phyloP scores from a whole-genome alignment of 257 asterid species.

The Solanum infundibuliforme region DNA sequence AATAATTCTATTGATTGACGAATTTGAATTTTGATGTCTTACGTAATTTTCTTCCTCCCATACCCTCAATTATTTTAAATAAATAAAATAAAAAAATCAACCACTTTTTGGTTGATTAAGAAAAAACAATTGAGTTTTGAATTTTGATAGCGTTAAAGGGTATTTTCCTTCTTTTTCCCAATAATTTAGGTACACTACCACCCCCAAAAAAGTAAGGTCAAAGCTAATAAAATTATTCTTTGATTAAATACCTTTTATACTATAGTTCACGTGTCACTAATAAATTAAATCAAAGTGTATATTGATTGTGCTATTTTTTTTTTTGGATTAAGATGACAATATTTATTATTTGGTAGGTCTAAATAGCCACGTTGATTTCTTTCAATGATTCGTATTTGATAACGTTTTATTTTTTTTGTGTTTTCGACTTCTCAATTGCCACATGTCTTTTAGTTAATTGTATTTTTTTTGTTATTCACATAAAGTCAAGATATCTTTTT shows the following conservation, averaged over 20 bases:
- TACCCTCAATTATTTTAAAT: not conserved
- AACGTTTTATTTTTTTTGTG: constrained; percentile 9
- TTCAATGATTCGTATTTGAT: not conserved
- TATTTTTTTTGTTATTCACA: not conserved
- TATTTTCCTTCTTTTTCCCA: not conserved
- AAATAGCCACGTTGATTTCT: constrained; percentile 13
- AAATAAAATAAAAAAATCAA: not conserved
- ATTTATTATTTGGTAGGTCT: constrained; percentile 14
- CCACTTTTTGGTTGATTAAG: not conserved
- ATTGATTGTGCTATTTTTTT: not conserved
- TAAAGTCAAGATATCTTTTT: not conserved
- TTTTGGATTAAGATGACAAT: not conserved
- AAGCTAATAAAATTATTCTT: not conserved
- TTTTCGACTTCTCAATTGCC: not conserved
- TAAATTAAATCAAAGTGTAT: not conserved
- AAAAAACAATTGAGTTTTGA: not conserved
- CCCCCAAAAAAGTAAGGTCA: not conserved
- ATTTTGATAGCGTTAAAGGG: not conserved
- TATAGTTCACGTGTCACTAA: constrained; percentile 20
- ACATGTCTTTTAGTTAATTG: not conserved
- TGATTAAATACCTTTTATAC: not conserved
- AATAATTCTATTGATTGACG: not conserved
- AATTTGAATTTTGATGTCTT: not conserved
- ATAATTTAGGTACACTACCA: not conserved
- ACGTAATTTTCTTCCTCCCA: not conserved